Evolutionary conservation across 805 yeast genomes (phyloP), one percentile per base, ranked within the genome.

Genomic region (Candida ulmi): DNA sequence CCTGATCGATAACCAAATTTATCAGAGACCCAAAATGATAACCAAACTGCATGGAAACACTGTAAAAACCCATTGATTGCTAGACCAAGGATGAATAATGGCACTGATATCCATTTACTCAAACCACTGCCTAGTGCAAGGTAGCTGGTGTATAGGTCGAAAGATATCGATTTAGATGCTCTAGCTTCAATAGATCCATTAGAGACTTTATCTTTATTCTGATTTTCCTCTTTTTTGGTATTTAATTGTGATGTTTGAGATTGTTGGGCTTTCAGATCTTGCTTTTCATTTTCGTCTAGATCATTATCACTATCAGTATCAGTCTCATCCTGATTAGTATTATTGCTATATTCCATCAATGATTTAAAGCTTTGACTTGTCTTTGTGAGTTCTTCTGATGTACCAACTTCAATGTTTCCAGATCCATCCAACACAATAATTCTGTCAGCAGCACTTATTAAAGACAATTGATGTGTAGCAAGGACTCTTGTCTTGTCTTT

Each of bases 381-480:
- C 2, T 30, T 42, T 35, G 63, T 53, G 42, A 88, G 61, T 37
- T 82, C 81, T 0, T 66, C 72, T 17, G 74, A 65, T 0, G 83
- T 71, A 12, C 90, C 96, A 27, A 76, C 59, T 33, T 72, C 76
- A 24, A 83, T 62, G 1, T 87, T 80, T 38, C 82, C 84, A 16
- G 83, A 78, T 17, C 60, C 55, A 50, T 78, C 75, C 48, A 88
- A 60, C 44, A 81, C 84, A 11, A 88, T 68, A 25, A 88, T 64
- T 35, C 82, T 68, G 55, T 82, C 87, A 15, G 95, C 93, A 40
- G 71, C 62, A 17, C 75, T 76, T 44, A 87, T 73, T 43, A 87
- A 65, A 6, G 87, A 76, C 37, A 88, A 65, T 57, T 88, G 95
- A 58, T 87, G 96, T 0, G 96, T 88, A 2, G 95, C 95, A 51